Evolutionary conservation across 257 asterid genomes (phyloP).

Genomic region (Lycium ferocissimum): DNA sequence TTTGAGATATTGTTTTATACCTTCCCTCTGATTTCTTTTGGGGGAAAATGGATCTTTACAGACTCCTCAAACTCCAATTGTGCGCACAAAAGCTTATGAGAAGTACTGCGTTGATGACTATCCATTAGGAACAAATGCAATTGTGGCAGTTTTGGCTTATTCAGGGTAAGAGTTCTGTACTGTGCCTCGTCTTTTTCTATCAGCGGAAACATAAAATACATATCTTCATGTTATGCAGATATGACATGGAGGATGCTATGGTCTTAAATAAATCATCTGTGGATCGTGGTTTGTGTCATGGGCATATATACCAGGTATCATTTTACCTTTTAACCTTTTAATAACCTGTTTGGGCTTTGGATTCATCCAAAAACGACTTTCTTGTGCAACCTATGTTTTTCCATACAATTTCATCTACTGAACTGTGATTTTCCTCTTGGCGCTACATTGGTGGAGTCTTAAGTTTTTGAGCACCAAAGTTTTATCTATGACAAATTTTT

Average conservation of each 20-base stretch:
- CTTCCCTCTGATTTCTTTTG: slow-evolving; percentile 13
- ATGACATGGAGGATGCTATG: slow-evolving; percentile 99
- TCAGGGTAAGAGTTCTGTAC: slow-evolving; percentile 68
- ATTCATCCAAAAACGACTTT: background rate
- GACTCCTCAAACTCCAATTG: slow-evolving; percentile 99
- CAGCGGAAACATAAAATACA: slow-evolving; percentile 17
- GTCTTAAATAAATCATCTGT: slow-evolving; percentile 93
- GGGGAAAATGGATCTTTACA: slow-evolving; percentile 42
- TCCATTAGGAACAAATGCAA: slow-evolving; percentile 95
- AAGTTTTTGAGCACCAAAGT: background rate
- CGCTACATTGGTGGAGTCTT: background rate
- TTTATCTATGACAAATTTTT: background rate
- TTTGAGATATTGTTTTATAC: slow-evolving; percentile 25
- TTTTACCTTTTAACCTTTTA: slow-evolving; percentile 4
- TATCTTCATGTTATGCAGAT: slow-evolving; percentile 56
- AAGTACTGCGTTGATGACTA: slow-evolving; percentile 81
- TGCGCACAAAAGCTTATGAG: slow-evolving; percentile 88
- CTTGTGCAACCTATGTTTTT: background rate
- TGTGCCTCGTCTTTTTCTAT: background rate
- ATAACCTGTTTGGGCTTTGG: background rate
- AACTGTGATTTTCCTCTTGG: background rate
- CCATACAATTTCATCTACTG: background rate
- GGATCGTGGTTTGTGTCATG: slow-evolving; percentile 96
- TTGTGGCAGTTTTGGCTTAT: slow-evolving; percentile 97
- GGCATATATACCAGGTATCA: slow-evolving; percentile 88